Conservation (phyloP, 768 basidiomycete species). For the Phaeolepiota aurea region DNA sequence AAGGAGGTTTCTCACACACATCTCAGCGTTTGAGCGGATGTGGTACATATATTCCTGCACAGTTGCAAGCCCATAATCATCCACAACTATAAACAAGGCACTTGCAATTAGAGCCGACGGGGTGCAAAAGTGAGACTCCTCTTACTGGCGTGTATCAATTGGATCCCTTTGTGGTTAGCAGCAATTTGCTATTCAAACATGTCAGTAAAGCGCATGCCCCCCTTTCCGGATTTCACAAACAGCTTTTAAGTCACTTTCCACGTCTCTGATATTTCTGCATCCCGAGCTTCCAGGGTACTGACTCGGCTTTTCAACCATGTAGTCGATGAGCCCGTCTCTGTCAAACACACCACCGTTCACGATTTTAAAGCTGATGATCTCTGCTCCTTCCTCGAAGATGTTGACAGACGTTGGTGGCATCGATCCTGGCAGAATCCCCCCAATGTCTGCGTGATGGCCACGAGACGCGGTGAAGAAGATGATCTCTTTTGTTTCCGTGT, state of each 20-base stretch:
- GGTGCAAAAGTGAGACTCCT: too few relatives aligned
- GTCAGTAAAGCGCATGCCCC: too few relatives aligned
- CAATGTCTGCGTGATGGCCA: conserved; percentile 92
- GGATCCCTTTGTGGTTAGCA: conserved; percentile 87
- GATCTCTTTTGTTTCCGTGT: conserved; percentile 53
- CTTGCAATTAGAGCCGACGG: conserved; percentile 4
- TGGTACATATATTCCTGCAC: conserved; percentile 94
- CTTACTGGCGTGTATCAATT: conserved; percentile 73
- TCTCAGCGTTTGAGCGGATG: conserved; percentile 84
- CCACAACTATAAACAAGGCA: conserved; percentile 67
- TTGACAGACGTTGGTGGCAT: conserved; percentile 93
- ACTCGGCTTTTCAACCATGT: conserved; percentile 78
- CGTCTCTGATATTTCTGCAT: conserved; percentile 79
- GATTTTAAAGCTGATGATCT: conserved; percentile 87
- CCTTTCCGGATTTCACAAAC: conserved; percentile 48
- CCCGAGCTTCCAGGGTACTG: conserved; percentile 82
- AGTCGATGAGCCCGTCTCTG: conserved; percentile 59
- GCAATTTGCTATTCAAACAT: conserved; percentile 67
- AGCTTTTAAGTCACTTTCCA: conserved; percentile 88
- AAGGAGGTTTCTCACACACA: conserved; percentile 76
- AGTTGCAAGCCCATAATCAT: conserved; percentile 76
- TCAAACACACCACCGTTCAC: conserved; percentile 80
- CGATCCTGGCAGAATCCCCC: conserved; percentile 85
- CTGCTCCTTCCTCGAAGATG: conserved; percentile 91
- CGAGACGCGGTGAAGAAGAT: conserved; percentile 92